Conservation (phyloP, 2,329 filamentous ascomycete genomes). For the Fusarium incarnatum region DNA sequence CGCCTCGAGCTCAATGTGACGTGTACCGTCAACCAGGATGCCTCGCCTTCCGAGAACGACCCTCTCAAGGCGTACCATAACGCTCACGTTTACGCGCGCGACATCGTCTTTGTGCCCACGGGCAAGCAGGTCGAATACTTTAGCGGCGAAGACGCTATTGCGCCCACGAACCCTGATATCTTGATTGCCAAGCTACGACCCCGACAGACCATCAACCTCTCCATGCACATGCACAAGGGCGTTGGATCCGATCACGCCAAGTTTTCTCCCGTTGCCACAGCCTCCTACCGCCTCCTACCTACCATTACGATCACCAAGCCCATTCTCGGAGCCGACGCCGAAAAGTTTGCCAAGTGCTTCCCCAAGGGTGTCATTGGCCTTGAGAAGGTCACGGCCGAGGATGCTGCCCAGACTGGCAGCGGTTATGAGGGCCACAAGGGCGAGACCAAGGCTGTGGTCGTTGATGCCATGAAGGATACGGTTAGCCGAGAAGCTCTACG, state of each 20-base stretch:
- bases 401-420: conserved; percentile 69
- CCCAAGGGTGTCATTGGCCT: conserved; percentile 87
- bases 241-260: conserved; percentile 95
- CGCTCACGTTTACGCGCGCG: conserved; percentile 82
- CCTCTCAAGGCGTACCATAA: conserved; percentile 87
- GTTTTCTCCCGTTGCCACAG: conserved; percentile 95
- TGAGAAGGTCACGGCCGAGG: conserved; percentile 75
- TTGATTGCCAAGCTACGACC: conserved; percentile 94
- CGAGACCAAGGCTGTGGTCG: conserved; percentile 87
- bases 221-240: conserved; percentile 95
- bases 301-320: conserved; percentile 85
- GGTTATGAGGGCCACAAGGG: conserved; percentile 81
- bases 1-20: conserved; percentile 80
- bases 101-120: conserved; percentile 80
- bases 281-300: conserved; percentile 90
- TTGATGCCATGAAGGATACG: conserved; percentile 91
- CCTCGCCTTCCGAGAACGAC: conserved; percentile 78
- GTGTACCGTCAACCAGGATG: conserved; percentile 83
- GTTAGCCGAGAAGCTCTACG: conserved; percentile 93
- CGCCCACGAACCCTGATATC: conserved; percentile 89
- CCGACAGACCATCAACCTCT: conserved; percentile 85
- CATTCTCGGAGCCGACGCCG: conserved; percentile 86
- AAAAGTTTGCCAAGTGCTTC: conserved; percentile 92
- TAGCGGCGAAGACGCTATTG: conserved; percentile 73
- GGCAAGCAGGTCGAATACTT: conserved; percentile 80